These are phyloP conservation scores for Penicillium roqueforti DNA, from an alignment of 495 filamentous ascomycete species.

Conservation along the genomic window DNA sequence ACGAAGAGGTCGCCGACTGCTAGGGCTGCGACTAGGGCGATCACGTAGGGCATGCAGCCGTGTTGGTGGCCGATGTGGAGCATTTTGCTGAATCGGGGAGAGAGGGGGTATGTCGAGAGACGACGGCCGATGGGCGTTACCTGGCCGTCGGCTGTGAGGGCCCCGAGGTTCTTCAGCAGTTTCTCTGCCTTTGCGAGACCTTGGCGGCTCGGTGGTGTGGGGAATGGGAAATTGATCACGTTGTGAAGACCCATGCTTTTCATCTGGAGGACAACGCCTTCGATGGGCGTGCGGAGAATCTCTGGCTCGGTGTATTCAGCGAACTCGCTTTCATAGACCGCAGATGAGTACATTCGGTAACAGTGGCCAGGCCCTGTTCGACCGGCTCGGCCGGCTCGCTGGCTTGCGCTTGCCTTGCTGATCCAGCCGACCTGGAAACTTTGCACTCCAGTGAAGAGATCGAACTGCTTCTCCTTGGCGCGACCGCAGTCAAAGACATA, in stretches of 20 bases:
- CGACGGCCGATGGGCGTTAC: conserved; percentile 72
- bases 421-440: conserved; percentile 95
- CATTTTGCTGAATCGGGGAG: conserved; percentile 87
- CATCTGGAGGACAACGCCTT: conserved; percentile 87
- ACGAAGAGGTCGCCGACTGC: conserved; percentile 87
- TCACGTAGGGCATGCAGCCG: conserved; percentile 77
- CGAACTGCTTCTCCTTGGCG: conserved; percentile 85
- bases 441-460: conserved; percentile 81
- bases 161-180: conserved; percentile 69
- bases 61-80: conserved; percentile 81
- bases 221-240: conserved; percentile 95
- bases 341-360: conserved; percentile 89
- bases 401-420: conserved; percentile 92
- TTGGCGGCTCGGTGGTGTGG: conserved; percentile 78
- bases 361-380: conserved; percentile 95
- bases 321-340: conserved; percentile 90
- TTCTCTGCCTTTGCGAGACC: conserved; percentile 83
- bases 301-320: conserved; percentile 81
- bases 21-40: conserved; percentile 82
- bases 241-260: conserved; percentile 92
- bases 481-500: conserved; percentile 96
- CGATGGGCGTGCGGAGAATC: conserved; percentile 86
- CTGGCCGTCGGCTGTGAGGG: conserved; percentile 62
- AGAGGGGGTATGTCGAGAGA: conserved; percentile 83
- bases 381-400: conserved; percentile 90